A percentile compares a stretch with the other conserved stretches of the same genome.
Evolutionary conservation across 2,329 filamentous ascomycete genomes (phyloP).

Genomic region (Gnomoniopsis smithogilvyi): DNA sequence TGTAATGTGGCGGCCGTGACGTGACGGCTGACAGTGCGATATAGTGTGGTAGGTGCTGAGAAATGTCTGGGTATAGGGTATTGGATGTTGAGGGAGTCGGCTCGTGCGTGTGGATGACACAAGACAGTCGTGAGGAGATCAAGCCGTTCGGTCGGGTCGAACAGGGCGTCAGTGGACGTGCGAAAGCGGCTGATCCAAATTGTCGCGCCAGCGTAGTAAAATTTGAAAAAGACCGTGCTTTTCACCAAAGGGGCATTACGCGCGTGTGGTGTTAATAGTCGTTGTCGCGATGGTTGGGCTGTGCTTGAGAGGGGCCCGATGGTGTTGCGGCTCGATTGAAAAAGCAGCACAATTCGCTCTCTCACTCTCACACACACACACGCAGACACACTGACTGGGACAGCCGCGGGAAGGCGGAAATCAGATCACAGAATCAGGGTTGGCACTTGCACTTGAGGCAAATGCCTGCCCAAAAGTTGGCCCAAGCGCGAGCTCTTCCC

Average conservation of each 20-base stretch:
- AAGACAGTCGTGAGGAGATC: conserved; percentile 1
- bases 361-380: too few species aligned
- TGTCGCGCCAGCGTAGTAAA: conserved; percentile 1
- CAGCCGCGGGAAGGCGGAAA: not conserved
- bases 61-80: not conserved
- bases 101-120: conserved; percentile 9
- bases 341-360: not conserved
- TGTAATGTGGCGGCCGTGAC: not conserved
- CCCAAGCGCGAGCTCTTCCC: not conserved
- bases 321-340: conserved; percentile 11
- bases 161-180: not conserved
- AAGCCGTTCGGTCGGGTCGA: conserved; percentile 11
- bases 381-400: not conserved
- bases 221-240: not conserved
- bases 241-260: not conserved
- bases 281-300: not conserved
- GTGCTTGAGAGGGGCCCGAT: not conserved
- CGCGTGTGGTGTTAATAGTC: not conserved
- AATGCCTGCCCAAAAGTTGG: not conserved
- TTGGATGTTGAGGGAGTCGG: not conserved
- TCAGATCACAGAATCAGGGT: not conserved
- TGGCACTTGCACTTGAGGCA: not conserved
- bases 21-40: not conserved
- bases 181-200: not conserved
- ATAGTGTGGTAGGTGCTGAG: not conserved